Conservation (phyloP, 2,329 filamentous ascomycete genomes). For the Elsinoe batatas region DNA sequence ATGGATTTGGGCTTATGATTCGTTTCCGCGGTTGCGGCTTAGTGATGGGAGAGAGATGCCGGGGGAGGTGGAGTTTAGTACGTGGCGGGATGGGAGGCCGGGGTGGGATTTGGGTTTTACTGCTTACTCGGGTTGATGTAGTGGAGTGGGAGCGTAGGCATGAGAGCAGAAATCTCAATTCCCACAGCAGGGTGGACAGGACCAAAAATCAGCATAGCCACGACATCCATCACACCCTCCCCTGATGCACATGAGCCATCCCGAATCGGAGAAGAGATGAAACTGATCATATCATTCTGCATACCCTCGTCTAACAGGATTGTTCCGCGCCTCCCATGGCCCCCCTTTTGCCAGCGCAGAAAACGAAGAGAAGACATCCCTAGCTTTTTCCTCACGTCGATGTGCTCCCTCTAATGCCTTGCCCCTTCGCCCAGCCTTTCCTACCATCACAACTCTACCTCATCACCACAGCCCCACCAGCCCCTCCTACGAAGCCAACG, state of each 20-base stretch:
- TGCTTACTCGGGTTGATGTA: background rate
- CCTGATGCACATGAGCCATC: too few relatives aligned
- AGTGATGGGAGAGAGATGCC: slow-evolving; percentile 40
- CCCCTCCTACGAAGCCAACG: slow-evolving; percentile 17
- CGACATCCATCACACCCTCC: too few relatives aligned
- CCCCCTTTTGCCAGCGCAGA: too few relatives aligned
- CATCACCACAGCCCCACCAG: background rate
- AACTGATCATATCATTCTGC: slow-evolving; percentile 2
- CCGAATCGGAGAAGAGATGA: background rate
- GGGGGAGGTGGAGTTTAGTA: slow-evolving; percentile 31
- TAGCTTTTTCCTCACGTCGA: background rate
- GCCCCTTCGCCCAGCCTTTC: too few relatives aligned
- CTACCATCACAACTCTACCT: background rate
- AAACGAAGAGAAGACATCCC: background rate
- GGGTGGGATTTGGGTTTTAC: slow-evolving; percentile 21
- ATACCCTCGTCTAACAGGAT: background rate
- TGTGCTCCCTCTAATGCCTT: too few relatives aligned
- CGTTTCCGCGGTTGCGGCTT: slow-evolving; percentile 37
- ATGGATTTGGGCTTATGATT: slow-evolving; percentile 33
- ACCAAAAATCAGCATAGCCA: too few relatives aligned
- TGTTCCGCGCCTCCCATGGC: background rate
- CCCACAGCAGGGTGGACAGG: background rate
- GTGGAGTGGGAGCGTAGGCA: background rate
- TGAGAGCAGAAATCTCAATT: background rate
- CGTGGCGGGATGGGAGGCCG: slow-evolving; percentile 26